These are phyloP conservation scores for Tilletia setariae DNA, from an alignment of 1,284 basidiomycete species.

Conservation along the genomic window DNA sequence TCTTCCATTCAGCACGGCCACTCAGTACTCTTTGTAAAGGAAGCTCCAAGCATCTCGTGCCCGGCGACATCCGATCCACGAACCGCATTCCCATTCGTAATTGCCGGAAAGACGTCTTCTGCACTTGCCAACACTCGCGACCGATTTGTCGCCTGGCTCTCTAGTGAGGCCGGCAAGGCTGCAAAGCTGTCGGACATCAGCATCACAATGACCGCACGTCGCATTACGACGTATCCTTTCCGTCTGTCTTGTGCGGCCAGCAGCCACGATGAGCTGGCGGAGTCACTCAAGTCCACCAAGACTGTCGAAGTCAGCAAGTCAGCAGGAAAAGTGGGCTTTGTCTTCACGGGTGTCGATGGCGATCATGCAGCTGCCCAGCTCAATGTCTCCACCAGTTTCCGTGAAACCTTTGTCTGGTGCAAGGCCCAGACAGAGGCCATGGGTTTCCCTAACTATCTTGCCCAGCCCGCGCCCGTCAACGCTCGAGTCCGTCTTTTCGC, in stretches of 20 bases:
- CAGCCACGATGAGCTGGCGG: constrained; percentile 27
- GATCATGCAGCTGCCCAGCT: no score
- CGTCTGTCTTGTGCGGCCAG: constrained; percentile 18
- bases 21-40: constrained; percentile 24
- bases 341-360: background rate
- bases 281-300: constrained; percentile 18
- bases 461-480: no score
- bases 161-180: constrained; percentile 19
- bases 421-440: no score
- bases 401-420: no score
- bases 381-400: no score
- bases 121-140: constrained; percentile 25
- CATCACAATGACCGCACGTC: constrained; percentile 28
- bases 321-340: constrained; percentile 16
- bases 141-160: constrained; percentile 28
- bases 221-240: constrained; percentile 28
- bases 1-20: constrained; percentile 27
- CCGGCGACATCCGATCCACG: background rate
- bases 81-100: constrained; percentile 22
- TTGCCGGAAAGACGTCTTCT: constrained; percentile 30
- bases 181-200: constrained; percentile 27
- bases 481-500: no score
- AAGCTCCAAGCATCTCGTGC: background rate
- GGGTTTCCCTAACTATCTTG: no score
- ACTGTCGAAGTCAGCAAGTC: constrained; percentile 20